Base-by-base conservation (phyloP, 495 filamentous ascomycete genomes). In the Aspergillus sparsus region DNA sequence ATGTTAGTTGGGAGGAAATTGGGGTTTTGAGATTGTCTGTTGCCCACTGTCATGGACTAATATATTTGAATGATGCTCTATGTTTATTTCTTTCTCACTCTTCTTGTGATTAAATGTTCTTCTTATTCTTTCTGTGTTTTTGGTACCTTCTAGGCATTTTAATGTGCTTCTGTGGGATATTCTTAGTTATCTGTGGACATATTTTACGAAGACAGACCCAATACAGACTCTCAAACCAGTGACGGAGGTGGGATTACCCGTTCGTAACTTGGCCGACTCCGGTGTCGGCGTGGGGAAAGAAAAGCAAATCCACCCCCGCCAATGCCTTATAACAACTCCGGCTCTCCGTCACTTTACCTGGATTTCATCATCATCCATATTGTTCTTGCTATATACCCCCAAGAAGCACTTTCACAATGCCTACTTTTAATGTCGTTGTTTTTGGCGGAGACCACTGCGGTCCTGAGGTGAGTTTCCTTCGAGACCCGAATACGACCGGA, bases 361-460 rank as follows among this genome's bases (percentile, higher is more conserved):
- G 21, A 27, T 51, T 37, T 64, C 33, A 21, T 5, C 46, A 52
- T 63, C 64, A 57, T 34, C 37, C 44, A 59, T 33, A 59, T 42
- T 57, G 31, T 13, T 47, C n/a, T 51, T 55, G 15, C 39, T 42
- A 42, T 15, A 21, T 47, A 37, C 42, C 18, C 42, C 16, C 39
- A 33, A 37, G 21, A 15, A 41, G 27, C n/a, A 35, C 51, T 32
- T 39, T 64, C 65, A 71, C 35, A 53, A 82, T 82, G 80, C 59
- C 79, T 63, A 65, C 80, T 9, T 85, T 71, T 62, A 84, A 84
- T 47, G 74, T 86, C 56, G 83, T 86, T 65, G 89, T 92, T 47
- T 91, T 92, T 70, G 86, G 76, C 66, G 94, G 94, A 70, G 94
- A 98, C 75, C 91, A 97, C 76, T 92, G 89, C 68, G 94, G 94